A percentile compares a stretch with the other conserved stretches of the same genome.
phyloP scores from a whole-genome alignment of 352 stramenopile species.

The Phytopythium boreale region DNA sequence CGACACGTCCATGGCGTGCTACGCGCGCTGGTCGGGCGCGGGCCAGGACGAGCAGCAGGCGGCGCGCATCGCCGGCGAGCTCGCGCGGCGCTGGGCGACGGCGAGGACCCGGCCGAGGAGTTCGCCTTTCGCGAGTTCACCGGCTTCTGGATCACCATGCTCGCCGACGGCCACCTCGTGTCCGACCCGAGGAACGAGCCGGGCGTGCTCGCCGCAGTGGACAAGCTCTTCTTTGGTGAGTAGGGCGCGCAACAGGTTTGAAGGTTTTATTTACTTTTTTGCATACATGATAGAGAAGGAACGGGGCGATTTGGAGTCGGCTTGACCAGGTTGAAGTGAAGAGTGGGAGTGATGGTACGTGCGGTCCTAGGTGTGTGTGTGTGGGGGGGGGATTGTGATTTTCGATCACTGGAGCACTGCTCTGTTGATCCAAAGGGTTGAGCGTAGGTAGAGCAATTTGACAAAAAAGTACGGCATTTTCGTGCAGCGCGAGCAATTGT shows the following conservation, averaged over 20 bases:
- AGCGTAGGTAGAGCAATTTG: too few species aligned
- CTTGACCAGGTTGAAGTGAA: not conserved
- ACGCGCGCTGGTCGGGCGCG: conserved; percentile 34
- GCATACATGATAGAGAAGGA: not conserved
- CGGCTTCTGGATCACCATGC: conserved; percentile 53
- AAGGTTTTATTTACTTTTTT: not conserved
- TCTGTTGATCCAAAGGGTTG: too few species aligned
- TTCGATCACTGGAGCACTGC: too few species aligned
- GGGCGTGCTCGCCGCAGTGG: conserved; percentile 26
- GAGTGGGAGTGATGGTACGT: not conserved
- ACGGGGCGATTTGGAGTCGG: not conserved
- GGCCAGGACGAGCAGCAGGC: conserved; percentile 30
- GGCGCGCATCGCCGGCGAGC: conserved; percentile 33
- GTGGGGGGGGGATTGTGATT: too few species aligned
- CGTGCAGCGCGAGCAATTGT: too few species aligned
- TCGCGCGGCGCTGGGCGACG: conserved; percentile 36
- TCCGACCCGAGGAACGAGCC: conserved; percentile 43
- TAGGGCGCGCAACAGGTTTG: not conserved
- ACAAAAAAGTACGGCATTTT: not conserved
- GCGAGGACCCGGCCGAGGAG: conserved; percentile 45
- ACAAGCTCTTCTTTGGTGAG: conserved; percentile 37
- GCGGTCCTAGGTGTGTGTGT: too few species aligned
- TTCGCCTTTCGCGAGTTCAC: conserved; percentile 48
- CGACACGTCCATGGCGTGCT: conserved; percentile 41
- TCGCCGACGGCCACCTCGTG: conserved; percentile 32